These are phyloP conservation scores for Gracilaria domingensis DNA, from an alignment of 23 red algal species.

Conservation along the genomic window DNA sequence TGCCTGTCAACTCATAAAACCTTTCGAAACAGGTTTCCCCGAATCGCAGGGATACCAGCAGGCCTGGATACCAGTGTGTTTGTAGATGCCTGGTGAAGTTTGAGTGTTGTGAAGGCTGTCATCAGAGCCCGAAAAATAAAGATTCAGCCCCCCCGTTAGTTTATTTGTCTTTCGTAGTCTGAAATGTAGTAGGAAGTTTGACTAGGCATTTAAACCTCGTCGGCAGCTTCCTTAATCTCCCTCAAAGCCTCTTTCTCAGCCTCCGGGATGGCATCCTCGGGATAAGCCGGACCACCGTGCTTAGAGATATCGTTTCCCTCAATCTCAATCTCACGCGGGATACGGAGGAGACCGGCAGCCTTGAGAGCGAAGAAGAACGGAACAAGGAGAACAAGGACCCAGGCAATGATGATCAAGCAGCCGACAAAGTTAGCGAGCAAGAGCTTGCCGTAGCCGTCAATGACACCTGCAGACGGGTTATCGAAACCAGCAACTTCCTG, in stretches of 20 bases:
- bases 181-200: background rate
- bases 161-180: background rate
- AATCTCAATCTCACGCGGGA: constrained; percentile 82
- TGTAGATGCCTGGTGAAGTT: too few relatives aligned
- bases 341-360: constrained; percentile 70
- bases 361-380: constrained; percentile 88
- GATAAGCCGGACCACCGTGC: constrained; percentile 67
- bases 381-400: constrained; percentile 68
- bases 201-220: background rate
- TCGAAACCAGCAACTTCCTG: constrained; percentile 64
- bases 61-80: too few relatives aligned
- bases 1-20: too few relatives aligned
- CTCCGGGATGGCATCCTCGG: constrained; percentile 17
- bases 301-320: constrained; percentile 87
- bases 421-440: constrained; percentile 77
- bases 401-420: constrained; percentile 71
- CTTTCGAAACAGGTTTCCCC: too few relatives aligned
- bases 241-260: constrained; percentile 25
- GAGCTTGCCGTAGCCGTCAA: constrained; percentile 24
- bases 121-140: too few relatives aligned
- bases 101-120: too few relatives aligned
- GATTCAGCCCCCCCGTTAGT: background rate
- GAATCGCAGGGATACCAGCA: too few relatives aligned
- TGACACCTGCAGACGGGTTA: constrained; percentile 6
- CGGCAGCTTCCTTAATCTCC: constrained; percentile 37